These are phyloP conservation scores for Ambrosiella cleistominuta DNA, from an alignment of 2,329 filamentous ascomycete species.

Conservation along the genomic window DNA sequence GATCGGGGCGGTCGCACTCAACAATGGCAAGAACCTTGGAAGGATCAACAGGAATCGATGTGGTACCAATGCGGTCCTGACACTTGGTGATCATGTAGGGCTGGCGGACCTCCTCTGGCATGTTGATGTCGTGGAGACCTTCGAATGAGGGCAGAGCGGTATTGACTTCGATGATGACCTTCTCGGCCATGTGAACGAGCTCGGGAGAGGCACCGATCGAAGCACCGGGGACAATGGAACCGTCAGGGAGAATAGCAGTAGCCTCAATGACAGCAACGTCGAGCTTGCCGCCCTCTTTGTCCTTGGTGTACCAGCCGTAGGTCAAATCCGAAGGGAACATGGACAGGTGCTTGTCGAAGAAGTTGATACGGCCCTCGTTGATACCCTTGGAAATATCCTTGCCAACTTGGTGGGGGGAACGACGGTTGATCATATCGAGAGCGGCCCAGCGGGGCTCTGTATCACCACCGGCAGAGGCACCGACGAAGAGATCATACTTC, in stretches of 20 bases:
- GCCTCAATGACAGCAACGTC: slow-evolving; percentile 78
- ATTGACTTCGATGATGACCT: slow-evolving; percentile 87
- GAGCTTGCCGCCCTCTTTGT: slow-evolving; percentile 54
- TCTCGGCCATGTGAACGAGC: slow-evolving; percentile 78
- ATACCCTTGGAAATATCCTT: slow-evolving; percentile 83
- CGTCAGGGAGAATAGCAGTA: slow-evolving; percentile 72
- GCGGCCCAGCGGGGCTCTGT: slow-evolving; percentile 85
- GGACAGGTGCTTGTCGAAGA: slow-evolving; percentile 85
- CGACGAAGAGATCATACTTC: slow-evolving; percentile 75
- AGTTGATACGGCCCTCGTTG: slow-evolving; percentile 74
- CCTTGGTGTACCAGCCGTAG: slow-evolving; percentile 66
- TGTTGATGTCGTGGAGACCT: slow-evolving; percentile 78
- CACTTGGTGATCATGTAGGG: slow-evolving; percentile 73
- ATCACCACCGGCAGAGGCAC: slow-evolving; percentile 75
- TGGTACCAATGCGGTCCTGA: slow-evolving; percentile 71
- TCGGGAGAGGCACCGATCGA: slow-evolving; percentile 75
- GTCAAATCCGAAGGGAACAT: slow-evolving; percentile 83
- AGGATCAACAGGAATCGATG: slow-evolving; percentile 67
- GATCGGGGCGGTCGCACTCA: slow-evolving; percentile 69
- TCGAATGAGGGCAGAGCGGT: slow-evolving; percentile 71
- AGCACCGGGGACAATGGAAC: slow-evolving; percentile 73
- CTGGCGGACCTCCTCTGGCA: slow-evolving; percentile 69
- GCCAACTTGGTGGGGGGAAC: slow-evolving; percentile 74
- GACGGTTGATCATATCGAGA: slow-evolving; percentile 76
- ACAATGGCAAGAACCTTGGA: slow-evolving; percentile 72